These are phyloP conservation scores for Colletotrichum gigasporum DNA, from an alignment of 2,329 filamentous ascomycete species.

Conservation along the genomic window DNA sequence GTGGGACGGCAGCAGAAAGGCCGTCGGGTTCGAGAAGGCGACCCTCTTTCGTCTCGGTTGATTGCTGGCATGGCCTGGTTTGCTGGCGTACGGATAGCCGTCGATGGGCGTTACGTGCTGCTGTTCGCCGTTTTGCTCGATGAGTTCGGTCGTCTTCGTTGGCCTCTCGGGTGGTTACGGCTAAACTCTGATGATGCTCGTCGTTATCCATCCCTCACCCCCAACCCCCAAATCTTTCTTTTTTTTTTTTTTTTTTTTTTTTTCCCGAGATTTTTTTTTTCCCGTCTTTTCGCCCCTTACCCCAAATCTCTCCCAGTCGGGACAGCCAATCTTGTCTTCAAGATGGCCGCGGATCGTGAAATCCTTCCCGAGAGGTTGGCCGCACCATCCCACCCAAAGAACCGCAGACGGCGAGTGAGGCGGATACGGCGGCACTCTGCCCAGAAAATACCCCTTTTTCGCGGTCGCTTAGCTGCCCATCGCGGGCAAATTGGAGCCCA, in stretches of 20 bases:
- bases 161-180: no score
- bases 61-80: neutral
- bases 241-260: no score
- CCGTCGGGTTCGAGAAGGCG: slow-evolving; percentile 21
- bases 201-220: neutral
- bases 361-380: neutral
- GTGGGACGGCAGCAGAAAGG: slow-evolving; percentile 9
- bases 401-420: neutral
- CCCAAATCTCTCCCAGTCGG: neutral
- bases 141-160: no score
- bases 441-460: slow-evolving; percentile 1
- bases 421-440: slow-evolving; percentile 24
- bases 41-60: neutral
- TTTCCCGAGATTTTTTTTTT: neutral
- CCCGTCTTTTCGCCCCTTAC: neutral
- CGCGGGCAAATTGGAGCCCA: neutral
- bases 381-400: no score
- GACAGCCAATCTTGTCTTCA: neutral
- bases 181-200: no score
- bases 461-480: neutral
- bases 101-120: no score
- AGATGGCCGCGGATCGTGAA: neutral
- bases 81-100: no score
- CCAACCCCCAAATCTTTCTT: no score
- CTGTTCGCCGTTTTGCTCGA: no score